Evolutionary conservation across 116 monocot genomes (phyloP).

Genomic region (Zostera marina): DNA sequence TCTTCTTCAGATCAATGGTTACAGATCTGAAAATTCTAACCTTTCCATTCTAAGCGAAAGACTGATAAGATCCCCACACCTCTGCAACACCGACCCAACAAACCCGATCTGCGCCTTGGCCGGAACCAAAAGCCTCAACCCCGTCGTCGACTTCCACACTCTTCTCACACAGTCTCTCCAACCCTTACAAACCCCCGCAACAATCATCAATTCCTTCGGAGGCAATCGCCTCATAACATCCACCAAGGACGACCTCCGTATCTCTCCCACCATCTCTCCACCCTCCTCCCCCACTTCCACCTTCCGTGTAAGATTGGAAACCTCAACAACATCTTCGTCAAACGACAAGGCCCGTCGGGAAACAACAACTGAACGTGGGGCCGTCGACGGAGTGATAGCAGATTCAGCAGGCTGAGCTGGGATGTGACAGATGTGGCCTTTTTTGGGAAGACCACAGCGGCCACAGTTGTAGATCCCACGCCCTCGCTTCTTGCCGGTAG

Average conservation of each 20-base stretch:
- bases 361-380: slow-evolving; percentile 22
- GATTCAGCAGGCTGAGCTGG: slow-evolving; percentile 18
- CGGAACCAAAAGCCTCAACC: slow-evolving; percentile 51
- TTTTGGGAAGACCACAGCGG: slow-evolving; percentile 89
- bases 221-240: slow-evolving; percentile 53
- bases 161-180: slow-evolving; percentile 72
- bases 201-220: slow-evolving; percentile 55
- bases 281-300: slow-evolving; percentile 9
- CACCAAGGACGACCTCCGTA: slow-evolving; percentile 33
- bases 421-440: slow-evolving; percentile 66
- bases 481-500: slow-evolving; percentile 53
- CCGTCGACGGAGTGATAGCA: slow-evolving; percentile 4
- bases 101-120: slow-evolving; percentile 36
- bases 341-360: slow-evolving; percentile 80
- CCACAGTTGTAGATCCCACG: slow-evolving; percentile 99
- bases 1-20: background rate
- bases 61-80: slow-evolving; percentile 33
- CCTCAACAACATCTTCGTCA: slow-evolving; percentile 26
- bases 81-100: slow-evolving; percentile 75
- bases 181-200: slow-evolving; percentile 54
- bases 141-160: slow-evolving; percentile 63
- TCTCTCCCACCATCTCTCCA: slow-evolving; percentile 11
- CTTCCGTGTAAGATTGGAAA: background rate
- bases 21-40: slow-evolving; percentile 17
- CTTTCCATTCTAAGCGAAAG: slow-evolving; percentile 84